Evolutionary conservation across 495 filamentous ascomycete species (phyloP).

Genomic region (Entonaema liquescens): DNA sequence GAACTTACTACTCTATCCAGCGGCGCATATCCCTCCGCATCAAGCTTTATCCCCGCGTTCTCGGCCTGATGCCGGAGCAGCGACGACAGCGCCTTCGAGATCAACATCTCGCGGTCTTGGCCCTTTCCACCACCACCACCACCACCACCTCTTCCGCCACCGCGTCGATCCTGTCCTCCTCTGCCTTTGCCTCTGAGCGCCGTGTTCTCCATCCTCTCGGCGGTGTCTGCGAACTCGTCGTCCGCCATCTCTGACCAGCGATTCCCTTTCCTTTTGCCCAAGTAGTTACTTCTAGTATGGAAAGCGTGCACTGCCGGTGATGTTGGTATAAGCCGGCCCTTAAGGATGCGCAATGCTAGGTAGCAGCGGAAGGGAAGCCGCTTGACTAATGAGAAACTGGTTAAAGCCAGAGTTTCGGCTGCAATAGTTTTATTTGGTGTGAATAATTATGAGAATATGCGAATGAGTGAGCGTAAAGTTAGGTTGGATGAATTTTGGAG

Average conservation of each 20-base stretch:
- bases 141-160: slow-evolving; percentile 43
- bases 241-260: slow-evolving; percentile 9
- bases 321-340: not conserved
- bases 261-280: not conserved
- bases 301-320: not conserved
- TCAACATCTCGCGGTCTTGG: slow-evolving; percentile 63
- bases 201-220: slow-evolving; percentile 26
- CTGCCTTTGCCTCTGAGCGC: slow-evolving; percentile 24
- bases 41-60: slow-evolving; percentile 77
- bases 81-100: slow-evolving; percentile 83
- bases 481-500: too few relatives aligned
- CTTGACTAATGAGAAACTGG: not conserved
- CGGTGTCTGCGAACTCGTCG: slow-evolving; percentile 30
- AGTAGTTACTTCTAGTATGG: not conserved
- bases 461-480: not conserved
- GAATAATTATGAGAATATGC: not conserved
- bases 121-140: slow-evolving; percentile 45
- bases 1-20: slow-evolving; percentile 80
- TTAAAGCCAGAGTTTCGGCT: not conserved
- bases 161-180: slow-evolving; percentile 21
- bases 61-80: slow-evolving; percentile 86
- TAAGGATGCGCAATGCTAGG: not conserved
- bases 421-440: not conserved
- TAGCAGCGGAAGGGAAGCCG: not conserved
- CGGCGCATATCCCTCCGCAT: slow-evolving; percentile 80